Base-by-base conservation (phyloP, 2,329 filamentous ascomycete species). In the Acephala macrosclerotiorum region DNA sequence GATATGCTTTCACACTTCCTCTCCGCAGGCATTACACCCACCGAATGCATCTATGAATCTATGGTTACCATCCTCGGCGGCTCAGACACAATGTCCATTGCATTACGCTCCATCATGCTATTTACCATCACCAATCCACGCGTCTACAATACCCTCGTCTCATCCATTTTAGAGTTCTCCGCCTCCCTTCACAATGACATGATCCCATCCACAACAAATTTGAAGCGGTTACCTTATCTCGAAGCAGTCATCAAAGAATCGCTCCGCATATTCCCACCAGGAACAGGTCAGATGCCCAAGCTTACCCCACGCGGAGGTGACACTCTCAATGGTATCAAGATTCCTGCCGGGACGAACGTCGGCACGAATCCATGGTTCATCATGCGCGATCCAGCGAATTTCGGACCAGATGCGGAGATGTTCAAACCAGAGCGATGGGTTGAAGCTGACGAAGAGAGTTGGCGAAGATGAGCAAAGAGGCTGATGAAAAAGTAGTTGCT, bases 21-120 rank as follows among this genome's bases (percentile, higher is more conserved):
- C 16, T 36, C 26, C 26, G 16, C 12, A 9, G 51, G 25, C 16
- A 55, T 55, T 25, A 55, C 51, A 55, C 26, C 3, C 12, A 33
- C 12, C 26, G 51, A 55, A 20, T 16, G 14, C 18, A 36, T 55
- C 51, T 55, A 16, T 9, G 51, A 55, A 35, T 33, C 26, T 11
- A 55, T 55, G 26, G 14, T 55, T 25, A 35, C 51, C 26, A 61
- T 42, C 33, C 29, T 61, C 22, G 58, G 36, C 26, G 42, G 58
- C 42, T 85, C 84, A 0, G 86, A 88, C 66, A 87, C 84, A 0
- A 86, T 85, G 0, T 84, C 86, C 0, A 85, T 83, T 0, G 81
- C 81, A 1, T 80, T 89, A 12, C 81, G 86, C 2, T 78, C 81
- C 47, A 85, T 81, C 0, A 68, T 88, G 62, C 79, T 88, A 33